Conservation (phyloP, 2,329 filamentous ascomycete genomes). For the Aspergillus arachidicola region DNA sequence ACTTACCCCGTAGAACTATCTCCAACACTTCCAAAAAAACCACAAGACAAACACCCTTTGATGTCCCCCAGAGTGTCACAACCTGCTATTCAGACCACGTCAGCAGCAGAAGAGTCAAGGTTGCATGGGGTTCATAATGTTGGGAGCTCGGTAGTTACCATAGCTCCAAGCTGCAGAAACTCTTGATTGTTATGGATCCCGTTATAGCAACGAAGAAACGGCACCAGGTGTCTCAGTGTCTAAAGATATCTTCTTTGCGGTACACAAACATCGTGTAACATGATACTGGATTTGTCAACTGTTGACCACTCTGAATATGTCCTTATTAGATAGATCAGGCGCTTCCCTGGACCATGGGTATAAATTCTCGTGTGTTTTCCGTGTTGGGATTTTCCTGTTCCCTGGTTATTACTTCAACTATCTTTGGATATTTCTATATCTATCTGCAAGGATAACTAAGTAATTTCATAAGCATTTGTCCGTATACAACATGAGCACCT, state of each 20-base stretch:
- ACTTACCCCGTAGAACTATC: no score
- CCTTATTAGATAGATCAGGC: background rate
- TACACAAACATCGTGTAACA: background rate
- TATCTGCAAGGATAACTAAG: background rate
- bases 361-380: background rate
- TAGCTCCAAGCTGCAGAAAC: background rate
- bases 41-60: background rate
- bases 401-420: background rate
- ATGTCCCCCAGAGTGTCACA: background rate
- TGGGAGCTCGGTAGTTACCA: background rate
- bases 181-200: background rate
- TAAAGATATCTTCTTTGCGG: background rate
- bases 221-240: background rate
- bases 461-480: background rate
- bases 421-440: background rate
- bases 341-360: background rate
- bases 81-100: background rate
- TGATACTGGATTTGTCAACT: background rate
- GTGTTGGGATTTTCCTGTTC: background rate
- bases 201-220: background rate
- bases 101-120: background rate
- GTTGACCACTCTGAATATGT: background rate
- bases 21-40: no score
- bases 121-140: background rate
- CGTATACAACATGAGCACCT: background rate